Evolutionary conservation across 1,284 basidiomycete genomes (phyloP), one percentile per base, ranked within the genome.

Genomic region (Marasmius sp.): DNA sequence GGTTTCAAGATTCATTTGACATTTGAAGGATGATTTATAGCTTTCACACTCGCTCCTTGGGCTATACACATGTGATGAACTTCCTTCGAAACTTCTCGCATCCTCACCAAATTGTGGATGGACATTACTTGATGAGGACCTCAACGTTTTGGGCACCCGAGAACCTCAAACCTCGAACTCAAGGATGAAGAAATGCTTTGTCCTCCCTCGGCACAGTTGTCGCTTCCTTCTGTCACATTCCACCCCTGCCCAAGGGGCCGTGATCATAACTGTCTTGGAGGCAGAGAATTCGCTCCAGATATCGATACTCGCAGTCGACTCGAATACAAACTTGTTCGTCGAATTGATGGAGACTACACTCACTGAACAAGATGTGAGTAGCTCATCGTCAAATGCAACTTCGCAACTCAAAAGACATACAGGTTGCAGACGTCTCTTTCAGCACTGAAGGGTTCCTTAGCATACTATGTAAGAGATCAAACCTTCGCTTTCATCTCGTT

Each of bases 361-460:
- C 37, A 59, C 68, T 2, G 20, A 74, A 12, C 55, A 68, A 18
- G 66, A 72, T 34, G 74, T 74, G 55, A 61, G 69, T 64, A 12
- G 36, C 7, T 50, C 41, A 48, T 34, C 51, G 34, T 18, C 5
- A 9, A 22, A n/a, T 51, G 7, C 16, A 16, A 16, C 18, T 56
- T 22, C 33, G 39, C 18, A 11, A 16, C 43, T 18, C 27, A 57
- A 39, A n/a, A n/a, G 58, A 38, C 56, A 51, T 27, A 48, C 58
- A 74, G 60, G 68, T 77, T 39, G 60, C 62, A 11, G 62, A 66
- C 59, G 67, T 78, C 11, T 81, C 86, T 6, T 85, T 78, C 61
- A 85, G 81, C 66, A 49, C 70, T 1, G 74, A 79, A 1, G 86
- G 86, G 7, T 78, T 75, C 66, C 65, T 86, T 43, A 84, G 75